Evolutionary conservation across 1,284 basidiomycete species (phyloP).

Genomic region (Apiotrichum brassicae): DNA sequence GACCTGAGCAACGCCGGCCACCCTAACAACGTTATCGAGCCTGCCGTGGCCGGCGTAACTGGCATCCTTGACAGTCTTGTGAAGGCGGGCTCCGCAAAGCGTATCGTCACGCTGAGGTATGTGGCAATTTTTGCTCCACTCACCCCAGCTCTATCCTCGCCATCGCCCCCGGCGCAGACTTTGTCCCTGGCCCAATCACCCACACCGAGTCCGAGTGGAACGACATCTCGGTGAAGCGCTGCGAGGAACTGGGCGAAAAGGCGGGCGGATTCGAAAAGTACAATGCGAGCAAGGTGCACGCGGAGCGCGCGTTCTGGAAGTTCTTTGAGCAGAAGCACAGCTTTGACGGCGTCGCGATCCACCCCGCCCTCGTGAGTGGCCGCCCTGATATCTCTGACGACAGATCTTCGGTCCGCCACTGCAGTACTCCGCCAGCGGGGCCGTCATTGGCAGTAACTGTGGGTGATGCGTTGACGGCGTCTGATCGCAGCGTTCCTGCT

Average conservation of each 20-base stretch:
- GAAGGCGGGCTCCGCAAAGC: background rate
- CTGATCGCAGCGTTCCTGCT: slow-evolving; percentile 1
- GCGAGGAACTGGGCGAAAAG: slow-evolving; percentile 1
- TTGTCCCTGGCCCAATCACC: too few relatives aligned
- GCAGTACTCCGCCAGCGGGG: background rate
- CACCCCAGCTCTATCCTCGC: background rate
- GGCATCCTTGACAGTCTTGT: background rate
- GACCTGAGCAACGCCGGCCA: slow-evolving; percentile 3
- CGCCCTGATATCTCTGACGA: background rate
- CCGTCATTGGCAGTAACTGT: background rate
- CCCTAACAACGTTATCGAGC: background rate
- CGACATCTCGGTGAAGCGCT: background rate
- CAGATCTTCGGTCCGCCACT: slow-evolving; percentile 1
- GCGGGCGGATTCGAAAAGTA: slow-evolving; percentile 5
- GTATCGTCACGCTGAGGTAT: slow-evolving; percentile 1
- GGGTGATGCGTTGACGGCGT: too few relatives aligned
- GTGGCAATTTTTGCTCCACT: background rate
- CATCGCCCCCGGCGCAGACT: too few relatives aligned
- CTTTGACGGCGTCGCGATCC: slow-evolving; percentile 13
- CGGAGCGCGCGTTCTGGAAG: slow-evolving; percentile 32
- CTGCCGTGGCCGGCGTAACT: slow-evolving; percentile 3
- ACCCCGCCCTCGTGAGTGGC: slow-evolving; percentile 4
- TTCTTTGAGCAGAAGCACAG: slow-evolving; percentile 10
- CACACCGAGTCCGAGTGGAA: slow-evolving; percentile 6
- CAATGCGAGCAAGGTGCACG: slow-evolving; percentile 21